These are phyloP conservation scores for Lophiostoma macrostomum DNA, from an alignment of 495 filamentous ascomycete genomes.

Conservation along the genomic window DNA sequence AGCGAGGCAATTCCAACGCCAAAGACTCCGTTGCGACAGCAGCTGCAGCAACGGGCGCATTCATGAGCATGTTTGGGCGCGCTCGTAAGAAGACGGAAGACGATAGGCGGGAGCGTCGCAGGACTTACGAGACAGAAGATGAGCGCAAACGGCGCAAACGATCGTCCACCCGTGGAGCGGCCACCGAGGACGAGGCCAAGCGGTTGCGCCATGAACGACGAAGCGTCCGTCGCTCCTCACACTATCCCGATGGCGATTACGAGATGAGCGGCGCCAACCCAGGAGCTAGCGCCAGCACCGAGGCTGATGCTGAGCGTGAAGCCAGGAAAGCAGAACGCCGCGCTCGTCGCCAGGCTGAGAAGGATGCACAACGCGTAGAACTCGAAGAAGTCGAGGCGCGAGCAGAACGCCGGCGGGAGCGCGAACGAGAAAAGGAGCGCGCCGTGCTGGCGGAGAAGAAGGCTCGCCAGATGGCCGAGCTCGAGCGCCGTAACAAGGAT, in stretches of 20 bases:
- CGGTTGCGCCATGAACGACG: slow-evolving; percentile 30
- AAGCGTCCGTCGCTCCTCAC: slow-evolving; percentile 23
- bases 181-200: slow-evolving; percentile 32
- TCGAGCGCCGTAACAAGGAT: slow-evolving; percentile 28
- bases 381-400: slow-evolving; percentile 25
- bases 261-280: not conserved
- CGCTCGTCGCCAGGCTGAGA: slow-evolving; percentile 28
- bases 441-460: slow-evolving; percentile 32
- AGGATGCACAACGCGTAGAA: slow-evolving; percentile 21
- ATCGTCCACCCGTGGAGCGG: slow-evolving; percentile 28
- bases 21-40: slow-evolving; percentile 13
- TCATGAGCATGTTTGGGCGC: slow-evolving; percentile 36
- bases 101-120: slow-evolving; percentile 23
- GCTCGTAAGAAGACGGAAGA: slow-evolving; percentile 30
- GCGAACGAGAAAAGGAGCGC: slow-evolving; percentile 26
- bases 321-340: slow-evolving; percentile 30
- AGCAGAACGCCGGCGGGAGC: slow-evolving; percentile 26
- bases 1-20: slow-evolving; percentile 22
- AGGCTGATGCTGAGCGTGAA: slow-evolving; percentile 32
- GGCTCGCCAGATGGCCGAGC: slow-evolving; percentile 26
- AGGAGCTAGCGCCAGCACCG: slow-evolving; percentile 25
- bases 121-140: slow-evolving; percentile 33
- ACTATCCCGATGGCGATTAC: slow-evolving; percentile 12
- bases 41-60: slow-evolving; percentile 17
- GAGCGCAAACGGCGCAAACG: slow-evolving; percentile 32